Evolutionary conservation across 78 protist species (phyloP).

Genomic region (Cyanophora paradoxa): DNA sequence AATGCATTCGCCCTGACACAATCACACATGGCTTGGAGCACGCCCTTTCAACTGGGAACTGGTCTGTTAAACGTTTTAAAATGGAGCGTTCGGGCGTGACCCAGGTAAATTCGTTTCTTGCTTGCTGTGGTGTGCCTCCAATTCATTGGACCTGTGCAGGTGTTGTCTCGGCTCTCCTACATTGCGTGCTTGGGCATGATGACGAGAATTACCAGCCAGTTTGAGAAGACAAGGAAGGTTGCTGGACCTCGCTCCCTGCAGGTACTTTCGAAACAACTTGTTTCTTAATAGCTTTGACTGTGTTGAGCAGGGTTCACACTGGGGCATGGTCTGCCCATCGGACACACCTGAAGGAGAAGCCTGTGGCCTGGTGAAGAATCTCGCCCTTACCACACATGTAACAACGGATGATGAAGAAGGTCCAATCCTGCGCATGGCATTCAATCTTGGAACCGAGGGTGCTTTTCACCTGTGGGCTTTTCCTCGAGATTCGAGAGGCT

Average conservation of each 20-base stretch:
- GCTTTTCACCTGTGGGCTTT: too few species aligned
- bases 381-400: slow-evolving; percentile 94
- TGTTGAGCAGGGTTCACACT: slow-evolving; percentile 92
- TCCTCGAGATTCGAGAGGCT: too few species aligned
- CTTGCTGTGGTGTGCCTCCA: background rate
- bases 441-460: slow-evolving; percentile 83
- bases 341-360: slow-evolving; percentile 99
- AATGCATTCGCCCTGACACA: slow-evolving; percentile 21
- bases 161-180: slow-evolving; percentile 87
- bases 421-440: slow-evolving; percentile 36
- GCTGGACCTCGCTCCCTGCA: slow-evolving; percentile 83
- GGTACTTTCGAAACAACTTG: background rate
- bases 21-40: slow-evolving; percentile 82
- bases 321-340: slow-evolving; percentile 98
- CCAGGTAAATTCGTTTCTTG: slow-evolving; percentile 35
- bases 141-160: background rate
- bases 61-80: slow-evolving; percentile 94
- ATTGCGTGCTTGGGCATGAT: slow-evolving; percentile 96
- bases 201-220: slow-evolving; percentile 94
- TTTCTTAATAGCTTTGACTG: background rate
- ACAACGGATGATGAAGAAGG: slow-evolving; percentile 76
- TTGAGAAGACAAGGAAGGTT: slow-evolving; percentile 97
- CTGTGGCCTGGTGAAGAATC: slow-evolving; percentile 98
- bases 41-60: slow-evolving; percentile 96
- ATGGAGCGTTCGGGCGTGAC: slow-evolving; percentile 96